These are phyloP conservation scores for Lolium perenne DNA, from an alignment of 176 grass and related monocot genomes.

Conservation along the genomic window DNA sequence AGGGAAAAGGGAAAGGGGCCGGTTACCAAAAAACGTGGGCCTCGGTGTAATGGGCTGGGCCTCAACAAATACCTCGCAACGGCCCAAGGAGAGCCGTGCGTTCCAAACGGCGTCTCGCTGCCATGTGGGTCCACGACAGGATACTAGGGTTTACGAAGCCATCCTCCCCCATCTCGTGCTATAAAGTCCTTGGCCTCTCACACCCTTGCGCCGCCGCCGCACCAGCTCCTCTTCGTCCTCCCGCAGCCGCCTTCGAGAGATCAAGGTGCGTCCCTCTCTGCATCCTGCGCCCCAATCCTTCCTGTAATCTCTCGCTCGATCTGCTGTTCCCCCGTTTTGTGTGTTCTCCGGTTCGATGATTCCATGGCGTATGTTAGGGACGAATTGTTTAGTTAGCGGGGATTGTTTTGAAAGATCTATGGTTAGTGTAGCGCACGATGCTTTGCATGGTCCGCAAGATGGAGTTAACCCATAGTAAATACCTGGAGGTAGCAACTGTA, in stretches of 20 bases:
- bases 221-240: slow-evolving; percentile 23
- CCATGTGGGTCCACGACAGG: neutral
- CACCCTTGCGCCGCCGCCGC: slow-evolving; percentile 42
- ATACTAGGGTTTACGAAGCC: slow-evolving; percentile 46
- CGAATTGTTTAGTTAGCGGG: neutral
- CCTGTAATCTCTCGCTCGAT: neutral
- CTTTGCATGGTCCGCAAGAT: neutral
- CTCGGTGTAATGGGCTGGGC: neutral
- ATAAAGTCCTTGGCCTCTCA: neutral
- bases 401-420: neutral
- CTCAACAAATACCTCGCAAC: neutral
- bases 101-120: neutral
- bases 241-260: slow-evolving; percentile 29
- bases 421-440: neutral
- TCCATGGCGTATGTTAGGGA: neutral
- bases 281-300: neutral
- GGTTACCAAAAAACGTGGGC: neutral
- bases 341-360: neutral
- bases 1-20: neutral
- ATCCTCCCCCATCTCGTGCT: neutral
- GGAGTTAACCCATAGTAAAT: neutral
- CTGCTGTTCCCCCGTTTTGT: neutral
- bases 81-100: neutral
- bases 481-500: neutral
- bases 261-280: slow-evolving; percentile 31